Evolutionary conservation across 2,329 filamentous ascomycete species (phyloP), one percentile per base, ranked within the genome.

Genomic region (Aspergillaceae sp.): DNA sequence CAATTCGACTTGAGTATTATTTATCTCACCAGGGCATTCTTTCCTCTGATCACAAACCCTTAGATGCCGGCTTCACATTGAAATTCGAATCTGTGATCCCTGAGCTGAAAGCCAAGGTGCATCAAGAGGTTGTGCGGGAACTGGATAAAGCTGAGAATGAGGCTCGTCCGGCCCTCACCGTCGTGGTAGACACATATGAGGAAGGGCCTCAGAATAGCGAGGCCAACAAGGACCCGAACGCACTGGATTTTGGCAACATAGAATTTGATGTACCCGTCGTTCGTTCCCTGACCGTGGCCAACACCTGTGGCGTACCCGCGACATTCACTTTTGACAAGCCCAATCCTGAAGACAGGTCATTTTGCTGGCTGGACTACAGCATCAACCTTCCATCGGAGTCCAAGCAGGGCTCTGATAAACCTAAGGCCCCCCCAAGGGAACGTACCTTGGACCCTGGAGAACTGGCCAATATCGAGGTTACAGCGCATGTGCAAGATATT

Each of bases 21-120:
- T 81, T 83, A 0, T 91, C 90, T 0, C 87, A 97, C 59, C 92
- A 97, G 64, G 78, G 86, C 11, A 83, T 98, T 27, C 78, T 87
- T 10, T 95, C 91, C 0, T 97, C 91, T 0, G 92, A 98, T 57
- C 92, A 98, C 67, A 98, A 98, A 63, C 94, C 92, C 0, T 71
- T 98, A 2, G 80, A 83, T 48, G 87, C 89, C 1, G 73, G 90
- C 1, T 97, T 97, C 60, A 84, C 79, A 0, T 68, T 98, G 5
- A 83, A 85, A 40, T 96, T 92, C 60, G 87, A 96, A 51, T 85
- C 87, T 0, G 86, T 95, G 1, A 82, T 94, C 0, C 86, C 89
- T 0, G 83, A 91, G 29, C 71, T 95, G 28, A 96, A 94, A 63
- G 80, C 87, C 1, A 84, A 81, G 51, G 75, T 97, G 0, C 86